These are phyloP conservation scores for Aspergillus spinulosporus DNA, from an alignment of 2,329 filamentous ascomycete genomes.

Conservation along the genomic window DNA sequence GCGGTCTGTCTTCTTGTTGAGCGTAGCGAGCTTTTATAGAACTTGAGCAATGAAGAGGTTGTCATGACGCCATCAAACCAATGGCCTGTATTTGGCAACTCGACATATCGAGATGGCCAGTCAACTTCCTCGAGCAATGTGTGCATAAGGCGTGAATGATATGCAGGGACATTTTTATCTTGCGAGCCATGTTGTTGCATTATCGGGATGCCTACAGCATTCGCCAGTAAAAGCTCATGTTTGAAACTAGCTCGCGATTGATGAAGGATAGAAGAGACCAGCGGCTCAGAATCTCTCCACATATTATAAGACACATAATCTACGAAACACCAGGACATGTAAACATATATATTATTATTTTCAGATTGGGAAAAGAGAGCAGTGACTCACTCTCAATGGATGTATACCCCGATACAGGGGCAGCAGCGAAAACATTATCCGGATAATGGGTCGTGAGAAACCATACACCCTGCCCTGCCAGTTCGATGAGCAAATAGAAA, in stretches of 20 bases:
- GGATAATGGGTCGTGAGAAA: slow-evolving; percentile 57
- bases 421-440: slow-evolving; percentile 57
- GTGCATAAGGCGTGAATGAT: slow-evolving; percentile 57
- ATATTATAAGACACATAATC: slow-evolving; percentile 59
- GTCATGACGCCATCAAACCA: slow-evolving; percentile 60
- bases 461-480: slow-evolving; percentile 57
- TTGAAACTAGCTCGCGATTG: slow-evolving; percentile 54
- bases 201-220: slow-evolving; percentile 54
- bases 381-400: slow-evolving; percentile 51
- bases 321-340: slow-evolving; percentile 22
- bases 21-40: slow-evolving; percentile 44
- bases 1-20: slow-evolving; percentile 22
- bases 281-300: slow-evolving; percentile 57
- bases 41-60: slow-evolving; percentile 49
- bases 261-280: slow-evolving; percentile 49
- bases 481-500: background rate
- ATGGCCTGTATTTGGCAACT: slow-evolving; percentile 52
- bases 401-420: slow-evolving; percentile 59
- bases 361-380: background rate
- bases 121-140: slow-evolving; percentile 49
- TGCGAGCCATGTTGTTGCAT: slow-evolving; percentile 57
- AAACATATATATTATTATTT: no score
- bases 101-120: slow-evolving; percentile 49
- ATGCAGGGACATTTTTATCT: slow-evolving; percentile 61
- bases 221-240: slow-evolving; percentile 56